Evolutionary conservation across 2,329 filamentous ascomycete species (phyloP).

Genomic region (Simplicillium sp.): DNA sequence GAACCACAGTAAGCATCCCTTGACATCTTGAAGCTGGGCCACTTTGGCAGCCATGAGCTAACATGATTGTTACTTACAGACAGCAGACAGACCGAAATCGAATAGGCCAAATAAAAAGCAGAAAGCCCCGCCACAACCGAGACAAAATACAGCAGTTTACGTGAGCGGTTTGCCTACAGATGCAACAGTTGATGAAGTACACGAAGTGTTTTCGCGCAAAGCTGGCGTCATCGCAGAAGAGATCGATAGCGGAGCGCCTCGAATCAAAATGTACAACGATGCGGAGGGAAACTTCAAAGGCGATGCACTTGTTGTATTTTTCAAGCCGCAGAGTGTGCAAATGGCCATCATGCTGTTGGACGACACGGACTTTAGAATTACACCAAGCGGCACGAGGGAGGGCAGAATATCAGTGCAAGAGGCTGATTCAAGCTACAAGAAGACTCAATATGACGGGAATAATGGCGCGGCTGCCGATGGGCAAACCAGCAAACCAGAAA

Average conservation of each 20-base stretch:
- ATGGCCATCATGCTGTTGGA: conserved; percentile 75
- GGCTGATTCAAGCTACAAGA: conserved; percentile 89
- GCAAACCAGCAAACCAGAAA: conserved; percentile 14
- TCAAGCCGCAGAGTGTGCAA: conserved; percentile 86
- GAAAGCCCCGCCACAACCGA: conserved; percentile 38
- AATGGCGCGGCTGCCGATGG: conserved; percentile 11
- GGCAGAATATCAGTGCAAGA: conserved; percentile 72
- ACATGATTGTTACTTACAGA: conserved; percentile 6
- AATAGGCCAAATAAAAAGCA: conserved; percentile 33
- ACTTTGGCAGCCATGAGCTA: too few relatives aligned
- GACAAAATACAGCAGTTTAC: conserved; percentile 83
- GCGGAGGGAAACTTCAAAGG: conserved; percentile 81
- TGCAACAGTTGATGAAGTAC: conserved; percentile 69
- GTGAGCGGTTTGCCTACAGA: conserved; percentile 80
- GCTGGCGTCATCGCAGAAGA: conserved; percentile 90
- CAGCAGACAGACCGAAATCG: conserved; percentile 21
- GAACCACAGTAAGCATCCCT: conserved; percentile 30
- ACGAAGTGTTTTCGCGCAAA: conserved; percentile 71
- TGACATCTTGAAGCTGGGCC: too few relatives aligned
- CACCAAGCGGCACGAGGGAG: conserved; percentile 35
- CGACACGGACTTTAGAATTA: conserved; percentile 70
- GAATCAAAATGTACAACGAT: conserved; percentile 89
- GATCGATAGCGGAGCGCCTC: conserved; percentile 76
- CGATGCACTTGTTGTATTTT: conserved; percentile 87
- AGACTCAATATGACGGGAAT: conserved; percentile 56